Evolutionary conservation across 2,329 filamentous ascomycete species (phyloP).

Genomic region (Penicillium psychrosexuale): DNA sequence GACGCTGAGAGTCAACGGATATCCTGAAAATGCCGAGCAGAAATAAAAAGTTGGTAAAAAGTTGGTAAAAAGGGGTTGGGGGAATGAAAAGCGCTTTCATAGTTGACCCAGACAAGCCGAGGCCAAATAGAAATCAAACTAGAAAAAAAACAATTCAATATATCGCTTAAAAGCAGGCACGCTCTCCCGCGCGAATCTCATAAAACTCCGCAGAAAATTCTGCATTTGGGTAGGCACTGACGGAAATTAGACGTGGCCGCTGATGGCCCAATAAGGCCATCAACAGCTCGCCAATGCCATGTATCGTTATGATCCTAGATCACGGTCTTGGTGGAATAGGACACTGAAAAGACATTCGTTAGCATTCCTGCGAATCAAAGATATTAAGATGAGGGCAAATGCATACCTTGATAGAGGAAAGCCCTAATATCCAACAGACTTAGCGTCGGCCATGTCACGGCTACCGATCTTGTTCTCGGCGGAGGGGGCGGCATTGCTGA

Average conservation of each 20-base stretch:
- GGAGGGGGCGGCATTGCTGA: constrained; percentile 9
- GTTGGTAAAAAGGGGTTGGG: background rate
- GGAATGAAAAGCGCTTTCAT: constrained; percentile 5
- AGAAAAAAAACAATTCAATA: constrained; percentile 10
- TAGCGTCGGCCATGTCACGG: constrained; percentile 2
- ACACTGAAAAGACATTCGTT: background rate
- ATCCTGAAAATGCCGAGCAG: constrained; percentile 9
- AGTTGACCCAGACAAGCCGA: constrained; percentile 10
- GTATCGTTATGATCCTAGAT: constrained; percentile 3
- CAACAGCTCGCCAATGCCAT: constrained; percentile 4
- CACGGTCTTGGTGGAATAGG: background rate
- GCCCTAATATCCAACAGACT: constrained; percentile 9
- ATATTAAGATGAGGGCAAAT: no score
- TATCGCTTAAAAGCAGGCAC: constrained; percentile 19
- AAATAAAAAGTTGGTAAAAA: background rate
- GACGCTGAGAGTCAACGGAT: constrained; percentile 1
- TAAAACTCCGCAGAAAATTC: constrained; percentile 14
- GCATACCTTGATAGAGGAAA: constrained; percentile 5
- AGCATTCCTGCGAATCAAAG: background rate
- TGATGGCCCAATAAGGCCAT: background rate
- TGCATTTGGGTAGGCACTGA: constrained; percentile 6
- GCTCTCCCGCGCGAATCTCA: constrained; percentile 4
- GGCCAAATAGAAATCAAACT: constrained; percentile 14
- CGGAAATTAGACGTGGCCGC: background rate
- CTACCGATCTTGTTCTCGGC: background rate